Evolutionary conservation across 202 grass and related monocot genomes (phyloP), one percentile per base, ranked within the genome.

Genomic region (Cymbopogon flexuosus): DNA sequence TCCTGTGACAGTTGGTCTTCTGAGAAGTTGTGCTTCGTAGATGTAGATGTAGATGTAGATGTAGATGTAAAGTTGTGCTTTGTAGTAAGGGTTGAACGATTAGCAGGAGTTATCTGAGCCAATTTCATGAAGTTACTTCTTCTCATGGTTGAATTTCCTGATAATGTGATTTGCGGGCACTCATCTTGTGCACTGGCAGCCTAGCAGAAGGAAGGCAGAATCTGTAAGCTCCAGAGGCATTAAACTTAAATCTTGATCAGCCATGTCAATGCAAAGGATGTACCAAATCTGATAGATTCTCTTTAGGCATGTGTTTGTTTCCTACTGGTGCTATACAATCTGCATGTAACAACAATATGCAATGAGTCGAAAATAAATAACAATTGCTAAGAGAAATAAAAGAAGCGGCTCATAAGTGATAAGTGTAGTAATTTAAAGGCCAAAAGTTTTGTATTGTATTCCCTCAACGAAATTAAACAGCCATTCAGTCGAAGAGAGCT

Each of bases 81-180:
- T 45, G 68, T 69, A 79, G 88, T 73, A 87, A 86, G 84, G 36
- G 81, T 88, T 76, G 92, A 86, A 21, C 92, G 84, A 82, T 95
- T 98, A 66, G 95, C 87, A 78, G 95, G 95, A 75, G 84, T 88
- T 69, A 93, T 93, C 59, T 90, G 49, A 41, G 80, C 70, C 41
- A 98, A 82, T 77, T 86, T 80, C 79, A 70, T 62, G 85, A 69
- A 89, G 41, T 83, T 88, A 62, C 61, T 86, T 54, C 74, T 86
- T 83, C 49, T 90, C 23, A 62, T 57, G 65, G 72, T 76, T 65
- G 84, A 63, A 35, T 81, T 77, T 85, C 73, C 67, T 81, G 87
- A 68, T 73, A 86, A 68, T 24, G 73, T 40, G 75, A 70, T 68
- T 81, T 81, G 70, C 5, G n/a, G 65, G 69, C 77, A 77, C 23